phyloP scores from a whole-genome alignment of 495 filamentous ascomycete genomes.

The Podospora pseudocomata region DNA sequence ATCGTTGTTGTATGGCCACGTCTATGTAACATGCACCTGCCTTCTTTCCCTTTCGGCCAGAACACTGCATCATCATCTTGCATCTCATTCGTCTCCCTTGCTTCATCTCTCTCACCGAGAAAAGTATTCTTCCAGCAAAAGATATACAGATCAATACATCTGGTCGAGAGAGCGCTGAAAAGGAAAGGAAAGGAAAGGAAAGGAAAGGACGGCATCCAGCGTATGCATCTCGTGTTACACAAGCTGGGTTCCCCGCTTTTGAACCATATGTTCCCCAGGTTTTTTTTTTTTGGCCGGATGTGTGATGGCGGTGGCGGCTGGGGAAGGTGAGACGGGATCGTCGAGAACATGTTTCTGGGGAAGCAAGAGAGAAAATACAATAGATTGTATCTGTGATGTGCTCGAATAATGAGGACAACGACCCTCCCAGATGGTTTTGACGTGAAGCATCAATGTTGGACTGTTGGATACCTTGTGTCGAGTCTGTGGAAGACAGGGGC shows the following conservation, averaged over 20 bases:
- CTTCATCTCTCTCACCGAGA: neutral
- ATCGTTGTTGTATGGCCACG: neutral
- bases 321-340: neutral
- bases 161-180: neutral
- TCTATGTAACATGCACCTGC: neutral
- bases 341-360: neutral
- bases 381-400: neutral
- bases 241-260: neutral
- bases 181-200: neutral
- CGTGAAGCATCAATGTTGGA: neutral
- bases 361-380: neutral
- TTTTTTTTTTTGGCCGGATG: neutral
- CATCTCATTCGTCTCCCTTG: too few relatives aligned
- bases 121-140: neutral
- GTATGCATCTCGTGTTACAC: neutral
- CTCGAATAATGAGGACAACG: neutral
- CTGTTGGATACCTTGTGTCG: neutral
- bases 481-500: neutral
- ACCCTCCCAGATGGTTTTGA: neutral
- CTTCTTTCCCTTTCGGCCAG: neutral
- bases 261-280: neutral
- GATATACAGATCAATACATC: neutral
- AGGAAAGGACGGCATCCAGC: neutral
- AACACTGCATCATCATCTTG: neutral
- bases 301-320: neutral